Conservation (phyloP, 1,139 yeast species). For the Saccharomyces uvarum region DNA sequence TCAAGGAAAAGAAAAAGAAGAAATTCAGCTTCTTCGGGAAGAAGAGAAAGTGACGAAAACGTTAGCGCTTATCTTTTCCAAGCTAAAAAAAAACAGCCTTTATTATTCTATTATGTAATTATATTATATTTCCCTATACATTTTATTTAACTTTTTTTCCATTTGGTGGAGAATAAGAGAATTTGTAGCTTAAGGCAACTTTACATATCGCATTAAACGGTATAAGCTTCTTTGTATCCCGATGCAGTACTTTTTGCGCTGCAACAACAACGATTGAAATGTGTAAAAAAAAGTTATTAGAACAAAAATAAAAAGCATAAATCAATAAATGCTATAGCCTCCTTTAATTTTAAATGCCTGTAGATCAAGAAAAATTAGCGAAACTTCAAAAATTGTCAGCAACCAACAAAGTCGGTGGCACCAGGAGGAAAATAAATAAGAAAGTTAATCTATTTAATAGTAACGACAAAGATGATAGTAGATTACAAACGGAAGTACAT, state of each 20-base stretch:
- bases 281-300: not conserved
- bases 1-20: slow-evolving; percentile 19
- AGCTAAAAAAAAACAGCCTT: not conserved
- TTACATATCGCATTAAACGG: not conserved
- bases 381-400: slow-evolving; percentile 69
- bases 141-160: not conserved
- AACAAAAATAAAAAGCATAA: slow-evolving; percentile 3
- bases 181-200: not conserved
- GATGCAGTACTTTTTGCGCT: not conserved
- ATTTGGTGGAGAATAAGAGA: not conserved
- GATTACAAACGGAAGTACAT: slow-evolving; percentile 83
- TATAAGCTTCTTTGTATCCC: not conserved
- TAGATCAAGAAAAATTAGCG: slow-evolving; percentile 84
- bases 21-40: slow-evolving; percentile 26
- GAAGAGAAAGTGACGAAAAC: slow-evolving; percentile 12
- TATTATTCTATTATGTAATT: not conserved
- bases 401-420: slow-evolving; percentile 79
- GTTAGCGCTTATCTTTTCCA: not conserved
- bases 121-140: not conserved
- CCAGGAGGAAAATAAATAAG: slow-evolving; percentile 74
- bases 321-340: not conserved
- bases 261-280: not conserved
- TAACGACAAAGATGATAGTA: slow-evolving; percentile 69
- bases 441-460: slow-evolving; percentile 35
- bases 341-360: slow-evolving; percentile 47